A percentile compares a stretch with the other conserved stretches of the same genome.
Evolutionary conservation across 345 rosid species (phyloP).

Genomic region (Reutealis trisperma): DNA sequence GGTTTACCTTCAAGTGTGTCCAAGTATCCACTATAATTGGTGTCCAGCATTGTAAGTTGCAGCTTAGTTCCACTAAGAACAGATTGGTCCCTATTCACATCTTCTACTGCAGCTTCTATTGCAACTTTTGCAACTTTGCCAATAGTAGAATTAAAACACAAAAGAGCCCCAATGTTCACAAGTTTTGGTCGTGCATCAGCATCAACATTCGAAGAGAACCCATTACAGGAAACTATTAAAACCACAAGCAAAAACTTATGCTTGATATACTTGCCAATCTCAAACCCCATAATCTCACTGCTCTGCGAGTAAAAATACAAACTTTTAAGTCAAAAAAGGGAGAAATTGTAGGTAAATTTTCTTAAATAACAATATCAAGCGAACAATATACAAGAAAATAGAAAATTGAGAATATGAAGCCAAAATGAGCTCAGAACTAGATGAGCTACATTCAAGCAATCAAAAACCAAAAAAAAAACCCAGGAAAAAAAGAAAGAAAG

Average conservation of each 20-base stretch:
- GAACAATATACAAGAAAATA: too few species aligned
- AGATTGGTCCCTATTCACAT: constrained; percentile 62
- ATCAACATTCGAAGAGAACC: constrained; percentile 25
- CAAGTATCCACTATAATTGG: constrained; percentile 63
- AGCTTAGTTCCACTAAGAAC: constrained; percentile 57
- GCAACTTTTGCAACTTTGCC: constrained; percentile 75
- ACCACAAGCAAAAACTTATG: constrained; percentile 16
- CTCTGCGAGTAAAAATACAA: too few species aligned
- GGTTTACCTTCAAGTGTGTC: constrained; percentile 63
- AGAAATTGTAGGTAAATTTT: too few species aligned
- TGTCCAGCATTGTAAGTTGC: constrained; percentile 50
- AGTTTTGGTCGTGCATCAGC: constrained; percentile 42
- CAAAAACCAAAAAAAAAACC: too few species aligned
- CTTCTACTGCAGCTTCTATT: constrained; percentile 62
- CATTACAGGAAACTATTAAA: constrained; percentile 25
- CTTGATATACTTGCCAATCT: not conserved
- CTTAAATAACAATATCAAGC: too few species aligned
- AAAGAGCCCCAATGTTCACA: constrained; percentile 67
- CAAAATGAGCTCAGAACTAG: too few species aligned
- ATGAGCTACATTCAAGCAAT: too few species aligned
- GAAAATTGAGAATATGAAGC: too few species aligned
- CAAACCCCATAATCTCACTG: not conserved
- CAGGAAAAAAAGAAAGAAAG: too few species aligned
- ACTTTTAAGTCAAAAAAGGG: too few species aligned
- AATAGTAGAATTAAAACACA: constrained; percentile 46